Evolutionary conservation across 2,329 filamentous ascomycete species (phyloP), one percentile per base, ranked within the genome.

Genomic region (Pseudogymnoascus sp.): DNA sequence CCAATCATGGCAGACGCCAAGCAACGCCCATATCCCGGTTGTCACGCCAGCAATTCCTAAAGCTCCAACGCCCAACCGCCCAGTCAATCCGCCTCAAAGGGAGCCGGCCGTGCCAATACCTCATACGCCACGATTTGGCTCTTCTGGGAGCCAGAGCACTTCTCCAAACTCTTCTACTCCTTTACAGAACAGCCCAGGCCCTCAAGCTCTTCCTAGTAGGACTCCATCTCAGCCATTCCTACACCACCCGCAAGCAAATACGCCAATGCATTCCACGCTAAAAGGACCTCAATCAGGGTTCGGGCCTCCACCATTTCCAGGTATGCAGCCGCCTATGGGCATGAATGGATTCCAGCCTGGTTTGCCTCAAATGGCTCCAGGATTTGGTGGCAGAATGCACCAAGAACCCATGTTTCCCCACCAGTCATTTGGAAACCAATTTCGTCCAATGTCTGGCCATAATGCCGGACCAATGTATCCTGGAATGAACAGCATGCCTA

Each of bases 21-120:
- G 84, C 86, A 58, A 97, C 93, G 13, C 93, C 6, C 90, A 91
- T 71, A 83, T 93, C 59, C 79, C 88, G 29, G 81, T 91, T 64
- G 89, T 90, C 8, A 94, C 90, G 35, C 93, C 94, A 6, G 87
- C 86, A 27, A 77, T 96, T 55, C 87, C 92, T 10, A 96, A 96
- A 73, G 87, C 87, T 17, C 86, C 91, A 4, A 92, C 90, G 10
- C 90, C 92, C 7, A 88, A 86, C 66, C 88, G 89, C 65, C 83
- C 86, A 86, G 91, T 62, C 90, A 92, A 15, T 63, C 65, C 64
- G 77, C 84, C 55, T 94, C 91, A 7, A 91, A 95, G 66, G 72
- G 88, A 87, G 27, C 85, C 85, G 8, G 84, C 87, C 71, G 80
- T 84, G 6, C 83, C 85, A 5, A 88, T 86, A 59, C 89, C 91